Percentiles rank a stretch among this genome's conserved stretches.
phyloP scores from a whole-genome alignment of 495 filamentous ascomycete genomes.

The Pseudevernia furfuracea region DNA sequence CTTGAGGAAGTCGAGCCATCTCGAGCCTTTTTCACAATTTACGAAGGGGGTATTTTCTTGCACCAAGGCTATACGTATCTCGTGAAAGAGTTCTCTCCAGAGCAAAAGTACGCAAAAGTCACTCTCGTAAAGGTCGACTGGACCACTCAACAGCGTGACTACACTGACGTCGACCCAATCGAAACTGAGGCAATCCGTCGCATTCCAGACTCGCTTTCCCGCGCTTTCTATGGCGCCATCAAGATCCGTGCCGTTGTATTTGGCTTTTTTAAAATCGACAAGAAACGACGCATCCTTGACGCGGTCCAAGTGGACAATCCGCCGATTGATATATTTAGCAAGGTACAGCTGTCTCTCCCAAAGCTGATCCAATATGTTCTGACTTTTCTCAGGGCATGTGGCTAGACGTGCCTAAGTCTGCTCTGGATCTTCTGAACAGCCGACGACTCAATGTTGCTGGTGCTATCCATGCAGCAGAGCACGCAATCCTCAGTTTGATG shows the following conservation, averaged over 20 bases:
- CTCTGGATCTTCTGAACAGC: slow-evolving; percentile 68
- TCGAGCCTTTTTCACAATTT: slow-evolving; percentile 89
- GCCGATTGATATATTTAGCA: slow-evolving; percentile 71
- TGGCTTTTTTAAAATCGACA: slow-evolving; percentile 93
- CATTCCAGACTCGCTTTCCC: slow-evolving; percentile 48
- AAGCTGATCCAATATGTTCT: neutral
- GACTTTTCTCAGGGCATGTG: slow-evolving; percentile 50
- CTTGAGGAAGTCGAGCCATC: slow-evolving; percentile 95
- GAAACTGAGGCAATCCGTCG: slow-evolving; percentile 76
- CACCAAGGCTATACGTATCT: slow-evolving; percentile 91
- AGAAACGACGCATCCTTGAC: slow-evolving; percentile 73
- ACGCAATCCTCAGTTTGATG: slow-evolving; percentile 77
- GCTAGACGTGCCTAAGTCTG: slow-evolving; percentile 78
- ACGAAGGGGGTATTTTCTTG: slow-evolving; percentile 95
- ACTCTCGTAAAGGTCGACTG: slow-evolving; percentile 85
- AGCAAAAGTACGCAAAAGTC: slow-evolving; percentile 66
- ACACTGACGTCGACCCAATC: slow-evolving; percentile 86
- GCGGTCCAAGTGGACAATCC: slow-evolving; percentile 91
- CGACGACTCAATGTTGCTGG: slow-evolving; percentile 73
- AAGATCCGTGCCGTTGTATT: slow-evolving; percentile 79
- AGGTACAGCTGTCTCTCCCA: slow-evolving; percentile 42
- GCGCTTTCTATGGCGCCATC: slow-evolving; percentile 79
- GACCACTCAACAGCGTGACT: slow-evolving; percentile 90
- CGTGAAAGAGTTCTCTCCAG: slow-evolving; percentile 78
- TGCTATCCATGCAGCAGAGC: slow-evolving; percentile 90